A percentile compares a stretch with the other conserved stretches of the same genome.
phyloP scores from a whole-genome alignment of 2,329 filamentous ascomycete species.

The Alternaria sp. region DNA sequence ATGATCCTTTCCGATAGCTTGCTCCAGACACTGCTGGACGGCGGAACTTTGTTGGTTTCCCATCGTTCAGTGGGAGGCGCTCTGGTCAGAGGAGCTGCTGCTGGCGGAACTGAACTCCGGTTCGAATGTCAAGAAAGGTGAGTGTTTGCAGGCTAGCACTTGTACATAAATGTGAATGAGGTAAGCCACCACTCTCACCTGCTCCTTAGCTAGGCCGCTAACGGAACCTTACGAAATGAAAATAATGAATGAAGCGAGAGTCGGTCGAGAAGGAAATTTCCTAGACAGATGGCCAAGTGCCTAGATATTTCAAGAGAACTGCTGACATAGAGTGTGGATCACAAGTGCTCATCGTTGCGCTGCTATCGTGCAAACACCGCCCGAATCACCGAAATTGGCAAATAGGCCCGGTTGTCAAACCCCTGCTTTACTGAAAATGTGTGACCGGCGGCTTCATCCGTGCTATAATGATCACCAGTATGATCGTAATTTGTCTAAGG shows the following conservation, averaged over 20 bases:
- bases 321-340: not conserved
- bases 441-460: not conserved
- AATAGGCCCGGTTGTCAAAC: not conserved
- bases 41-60: conserved; percentile 38
- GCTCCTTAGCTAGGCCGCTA: not conserved
- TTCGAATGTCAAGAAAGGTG: not conserved
- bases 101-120: not conserved
- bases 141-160: not conserved
- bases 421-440: not conserved
- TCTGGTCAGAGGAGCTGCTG: not conserved
- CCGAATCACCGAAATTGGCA: not conserved
- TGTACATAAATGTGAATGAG: not conserved
- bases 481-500: conserved; percentile 2
- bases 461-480: not conserved
- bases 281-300: not conserved
- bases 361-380: not conserved
- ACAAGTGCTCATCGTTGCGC: not conserved
- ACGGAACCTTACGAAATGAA: not conserved
- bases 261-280: not conserved
- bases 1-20: conserved; percentile 33
- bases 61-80: conserved; percentile 23
- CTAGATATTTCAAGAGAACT: not conserved
- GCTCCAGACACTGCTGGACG: conserved; percentile 36
- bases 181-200: not conserved
- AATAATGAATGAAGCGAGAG: not conserved